Base-by-base conservation (phyloP, 305 asterid species). In the Rubia balearica region DNA sequence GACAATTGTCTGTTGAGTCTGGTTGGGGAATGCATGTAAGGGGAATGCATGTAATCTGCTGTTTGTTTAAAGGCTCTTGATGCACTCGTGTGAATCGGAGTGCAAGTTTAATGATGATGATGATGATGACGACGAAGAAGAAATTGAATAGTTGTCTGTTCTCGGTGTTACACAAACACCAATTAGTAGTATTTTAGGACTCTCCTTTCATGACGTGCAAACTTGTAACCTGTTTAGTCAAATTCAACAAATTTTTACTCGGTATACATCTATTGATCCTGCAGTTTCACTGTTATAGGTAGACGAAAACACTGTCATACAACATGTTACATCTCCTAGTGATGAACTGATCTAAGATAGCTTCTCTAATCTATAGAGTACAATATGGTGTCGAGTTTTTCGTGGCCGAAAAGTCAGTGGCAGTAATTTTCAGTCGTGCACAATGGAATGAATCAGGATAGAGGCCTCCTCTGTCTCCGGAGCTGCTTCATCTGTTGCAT, bases 401-500 rank as follows among this genome's bases (percentile, higher is more conserved):
- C 59, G 59, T 21, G 17, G 57, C 57, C n/a, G 53, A 48, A 48
- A 48, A 48, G 13, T 3, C 4, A 0, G 53, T 48, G 55, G 19
- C 59, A 17, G 21, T 17, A 51, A 6, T n/a, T 10, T 73, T 84
- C 41, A 90, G 81, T 90, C 96, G 79, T 81, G 96, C 56, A 90
- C 89, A 68, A 90, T 73, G 1, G 92, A 84, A 77, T 90, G 96
- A 63, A 88, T 86, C 72, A 88, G 79, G 2, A 90, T 85, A 66
- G 87, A 90, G 53, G 96, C 95, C 78, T 90, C 96, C 11, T 90
- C 96, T 2, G 87, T 71, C 2, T 76, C 85, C 3, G 89, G 90
- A 64, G 77, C 86, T 66, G 80, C 82, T 70, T 76, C 84, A 74
- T 80, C 96, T 64, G 68, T 40, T 14, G 10, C 45, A 36, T 1